Base-by-base conservation (phyloP, 2,329 filamentous ascomycete genomes). In the Zymoseptoria passerinii region DNA sequence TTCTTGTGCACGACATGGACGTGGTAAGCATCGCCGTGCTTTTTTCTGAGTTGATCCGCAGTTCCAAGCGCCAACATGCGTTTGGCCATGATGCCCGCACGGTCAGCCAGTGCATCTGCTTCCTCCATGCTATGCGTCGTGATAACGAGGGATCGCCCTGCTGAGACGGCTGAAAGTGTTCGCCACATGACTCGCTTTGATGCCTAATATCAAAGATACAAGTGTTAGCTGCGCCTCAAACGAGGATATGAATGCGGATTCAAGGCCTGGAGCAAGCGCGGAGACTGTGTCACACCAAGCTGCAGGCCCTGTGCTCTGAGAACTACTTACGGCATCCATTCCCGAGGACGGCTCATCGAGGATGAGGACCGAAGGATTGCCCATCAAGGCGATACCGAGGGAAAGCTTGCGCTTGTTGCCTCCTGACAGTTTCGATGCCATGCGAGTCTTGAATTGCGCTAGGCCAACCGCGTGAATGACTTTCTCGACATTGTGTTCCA, bases 91-190 rank as follows among this genome's bases (percentile, higher is more conserved):
- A 97, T 96, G 10, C 90, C 92, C 0, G 88, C 90, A 1, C 90
- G 82, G 28, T 84, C 85, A 0, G 92, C 92, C 2, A 97, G 79
- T 0, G 91, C 91, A 68, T 95, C 90, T 0, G 92, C 92, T 74
- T 96, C 92, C 72, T 96, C 92, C 91, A 96, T 96, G 53, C 84
- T 89, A 72, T 97, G 92, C 0, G 92, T 96, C 0, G 92, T 96
- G 18, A 97, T 81, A 1, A 97, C 79, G 16, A 96, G 83, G 0
- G 87, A 89, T n/a, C 92, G 83, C 0, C 90, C 90, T 0, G 84
- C 82, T 0, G 87, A 85, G 3, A 92, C 85, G 1, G 84, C 81
- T 3, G 83, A 83, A 0, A 96, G 79, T 0, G 91, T 95, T 58
- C 84, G 84, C 92, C 92, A 96, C 89, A 97, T 95, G 64, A 95